Evolutionary conservation across 106 monocot genomes (phyloP), one percentile per base, ranked within the genome.

Genomic region (Platanthera zijinensis): DNA sequence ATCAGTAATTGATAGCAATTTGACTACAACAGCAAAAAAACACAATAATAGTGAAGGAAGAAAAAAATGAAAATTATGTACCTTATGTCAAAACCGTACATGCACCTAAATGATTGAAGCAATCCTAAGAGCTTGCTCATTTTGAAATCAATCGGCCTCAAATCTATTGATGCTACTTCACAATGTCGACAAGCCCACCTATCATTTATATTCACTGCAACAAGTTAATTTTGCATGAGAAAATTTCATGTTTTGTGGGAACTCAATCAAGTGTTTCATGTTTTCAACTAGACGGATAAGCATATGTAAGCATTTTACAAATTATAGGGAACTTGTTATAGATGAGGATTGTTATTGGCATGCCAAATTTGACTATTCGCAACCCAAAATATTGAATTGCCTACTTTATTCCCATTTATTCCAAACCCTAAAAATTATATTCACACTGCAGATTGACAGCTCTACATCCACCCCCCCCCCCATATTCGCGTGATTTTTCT

Each of bases 71-170:
- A 51, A 10, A 21, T 51, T 51, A 1, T 51, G 51, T 72, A 72
- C 72, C 72, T 72, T 50, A 72, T 50, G 5, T 72, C 51, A 51
- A 72, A 72, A 50, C 46, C 15, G 50, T 72, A 72, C 46, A 72
- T 50, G 51, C 51, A 72, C 72, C 72, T 50, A 72, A 51, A 72
- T 19, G 51, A 51, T 51, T 72, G 72, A 72, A 72, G 72, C 18
- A 25, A 18, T 4, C n/a, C 4, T 21, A 72, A 51, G 21, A 72
- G 49, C 72, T 72, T 72, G 72, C 72, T 51, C 72, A 72, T 72
- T 72, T 72, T 72, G 72, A 72, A 72, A 72, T 72, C 72, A 72
- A 51, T 51, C 50, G 72, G 72, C 50, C 72, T 8, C 48, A 72
- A 21, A 72, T 72, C 72, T 46, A 10, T 11, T 21, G 51, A 72